phyloP scores from a whole-genome alignment of 306 rosid genomes.

The Glycyrrhiza uralensis region DNA sequence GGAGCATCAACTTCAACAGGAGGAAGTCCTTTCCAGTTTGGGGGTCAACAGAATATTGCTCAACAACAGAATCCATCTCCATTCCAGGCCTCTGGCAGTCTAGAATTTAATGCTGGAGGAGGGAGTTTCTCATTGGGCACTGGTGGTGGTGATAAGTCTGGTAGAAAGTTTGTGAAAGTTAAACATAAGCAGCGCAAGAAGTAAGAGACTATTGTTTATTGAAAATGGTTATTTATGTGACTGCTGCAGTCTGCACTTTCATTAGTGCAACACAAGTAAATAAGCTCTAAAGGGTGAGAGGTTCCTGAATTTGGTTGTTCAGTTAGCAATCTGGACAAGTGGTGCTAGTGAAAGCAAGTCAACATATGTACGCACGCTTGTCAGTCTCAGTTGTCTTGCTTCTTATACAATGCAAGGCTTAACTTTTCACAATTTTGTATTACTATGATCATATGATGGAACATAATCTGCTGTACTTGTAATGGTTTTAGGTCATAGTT shows the following conservation, averaged over 20 bases:
- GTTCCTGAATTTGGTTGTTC: constrained; percentile 16
- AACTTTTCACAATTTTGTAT: constrained; percentile 62
- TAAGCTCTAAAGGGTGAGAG: constrained; percentile 25
- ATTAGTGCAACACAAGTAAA: constrained; percentile 21
- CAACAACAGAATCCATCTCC: constrained; percentile 67
- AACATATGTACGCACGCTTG: constrained; percentile 7
- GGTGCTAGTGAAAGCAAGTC: constrained; percentile 26
- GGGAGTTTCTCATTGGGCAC: constrained; percentile 88
- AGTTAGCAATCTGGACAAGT: constrained; percentile 26
- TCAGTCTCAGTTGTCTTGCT: constrained; percentile 26
- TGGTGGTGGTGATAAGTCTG: constrained; percentile 66
- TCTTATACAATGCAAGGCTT: constrained; percentile 29
- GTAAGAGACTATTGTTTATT: constrained; percentile 31
- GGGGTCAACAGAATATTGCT: constrained; percentile 50
- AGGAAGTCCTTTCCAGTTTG: constrained; percentile 56
- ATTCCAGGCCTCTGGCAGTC: constrained; percentile 75
- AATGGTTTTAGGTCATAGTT: constrained; percentile 29
- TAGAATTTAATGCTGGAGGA: constrained; percentile 54
- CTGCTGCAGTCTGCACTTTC: constrained; percentile 11
- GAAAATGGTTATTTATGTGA: neutral
- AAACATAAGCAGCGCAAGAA: constrained; percentile 61
- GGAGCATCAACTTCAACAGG: constrained; percentile 47
- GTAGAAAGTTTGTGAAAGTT: constrained; percentile 48
- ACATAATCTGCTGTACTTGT: constrained; percentile 43
- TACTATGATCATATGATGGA: constrained; percentile 32